Evolutionary conservation across 208 protist species (phyloP).

Genomic region (Trypanosoma brucei): DNA sequence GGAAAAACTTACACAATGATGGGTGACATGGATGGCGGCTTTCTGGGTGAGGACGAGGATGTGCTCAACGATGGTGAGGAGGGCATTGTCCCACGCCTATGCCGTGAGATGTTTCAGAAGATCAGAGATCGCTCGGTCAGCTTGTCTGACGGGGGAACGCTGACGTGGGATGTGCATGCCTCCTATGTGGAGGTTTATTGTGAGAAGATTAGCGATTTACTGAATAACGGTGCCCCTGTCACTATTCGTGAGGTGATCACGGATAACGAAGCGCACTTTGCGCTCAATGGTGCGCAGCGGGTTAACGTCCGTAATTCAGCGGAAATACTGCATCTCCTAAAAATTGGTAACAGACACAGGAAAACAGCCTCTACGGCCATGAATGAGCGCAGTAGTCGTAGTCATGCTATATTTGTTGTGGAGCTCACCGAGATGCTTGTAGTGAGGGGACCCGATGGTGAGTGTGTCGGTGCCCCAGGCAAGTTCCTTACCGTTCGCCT

Average conservation of each 20-base stretch:
- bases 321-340: constrained; percentile 68
- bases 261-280: constrained; percentile 52
- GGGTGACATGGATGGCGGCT: constrained; percentile 27
- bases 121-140: constrained; percentile 40
- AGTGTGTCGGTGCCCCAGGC: constrained; percentile 50
- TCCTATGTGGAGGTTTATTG: constrained; percentile 90
- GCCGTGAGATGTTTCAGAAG: constrained; percentile 75
- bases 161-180: constrained; percentile 79
- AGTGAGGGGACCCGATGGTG: constrained; percentile 47
- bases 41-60: constrained; percentile 14
- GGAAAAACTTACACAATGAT: constrained; percentile 92
- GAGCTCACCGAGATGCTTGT: constrained; percentile 71
- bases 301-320: constrained; percentile 31
- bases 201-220: constrained; percentile 83
- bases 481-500: constrained; percentile 71
- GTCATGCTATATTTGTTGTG: constrained; percentile 83
- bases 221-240: constrained; percentile 60
- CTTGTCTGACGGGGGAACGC: constrained; percentile 31
- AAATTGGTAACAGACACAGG: constrained; percentile 63
- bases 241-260: constrained; percentile 64
- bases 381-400: constrained; percentile 85
- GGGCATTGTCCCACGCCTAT: constrained; percentile 83
- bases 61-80: constrained; percentile 23
- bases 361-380: constrained; percentile 59
- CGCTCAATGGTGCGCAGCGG: constrained; percentile 51